Evolutionary conservation across 2,329 filamentous ascomycete genomes (phyloP).

Genomic region (Fusarium ambrosium): DNA sequence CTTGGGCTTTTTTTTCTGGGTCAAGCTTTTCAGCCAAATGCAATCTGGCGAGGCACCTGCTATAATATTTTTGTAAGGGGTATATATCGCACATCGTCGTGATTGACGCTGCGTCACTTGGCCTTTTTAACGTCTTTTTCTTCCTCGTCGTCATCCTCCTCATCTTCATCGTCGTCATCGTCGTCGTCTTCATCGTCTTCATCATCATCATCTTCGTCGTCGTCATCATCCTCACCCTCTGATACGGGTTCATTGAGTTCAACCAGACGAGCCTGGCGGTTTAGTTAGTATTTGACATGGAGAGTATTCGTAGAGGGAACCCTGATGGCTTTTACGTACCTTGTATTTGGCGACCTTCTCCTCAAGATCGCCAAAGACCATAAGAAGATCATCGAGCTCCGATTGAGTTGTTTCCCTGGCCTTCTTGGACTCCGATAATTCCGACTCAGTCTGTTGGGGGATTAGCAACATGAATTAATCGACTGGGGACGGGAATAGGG

Average conservation of each 20-base stretch:
- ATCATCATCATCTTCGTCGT: conserved; percentile 26
- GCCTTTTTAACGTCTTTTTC: conserved; percentile 10
- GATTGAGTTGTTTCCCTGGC: conserved; percentile 75
- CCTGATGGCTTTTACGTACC: conserved; percentile 59
- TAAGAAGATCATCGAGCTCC: conserved; percentile 84
- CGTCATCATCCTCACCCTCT: conserved; percentile 76
- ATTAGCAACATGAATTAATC: conserved; percentile 42
- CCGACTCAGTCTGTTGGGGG: conserved; percentile 48
- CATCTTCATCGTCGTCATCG: conserved; percentile 12
- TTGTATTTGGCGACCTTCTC: conserved; percentile 83
- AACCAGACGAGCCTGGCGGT: conserved; percentile 68
- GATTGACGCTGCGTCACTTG: conserved; percentile 5
- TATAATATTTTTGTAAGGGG: conserved; percentile 48
- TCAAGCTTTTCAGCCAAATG: conserved; percentile 39
- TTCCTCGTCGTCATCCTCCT: conserved; percentile 2
- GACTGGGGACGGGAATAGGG: conserved; percentile 20
- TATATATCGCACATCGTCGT: conserved; percentile 39
- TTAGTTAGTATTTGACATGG: conserved; percentile 15
- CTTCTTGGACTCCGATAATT: conserved; percentile 64
- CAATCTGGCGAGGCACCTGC: conserved; percentile 46
- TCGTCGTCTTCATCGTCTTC: conserved; percentile 37
- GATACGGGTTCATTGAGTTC: conserved; percentile 79
- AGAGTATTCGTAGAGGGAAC: background rate
- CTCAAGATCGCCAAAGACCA: conserved; percentile 85
- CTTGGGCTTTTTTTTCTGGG: conserved; percentile 43